Conservation (phyloP, 2,329 filamentous ascomycete genomes). For the Diplodia intermedia region DNA sequence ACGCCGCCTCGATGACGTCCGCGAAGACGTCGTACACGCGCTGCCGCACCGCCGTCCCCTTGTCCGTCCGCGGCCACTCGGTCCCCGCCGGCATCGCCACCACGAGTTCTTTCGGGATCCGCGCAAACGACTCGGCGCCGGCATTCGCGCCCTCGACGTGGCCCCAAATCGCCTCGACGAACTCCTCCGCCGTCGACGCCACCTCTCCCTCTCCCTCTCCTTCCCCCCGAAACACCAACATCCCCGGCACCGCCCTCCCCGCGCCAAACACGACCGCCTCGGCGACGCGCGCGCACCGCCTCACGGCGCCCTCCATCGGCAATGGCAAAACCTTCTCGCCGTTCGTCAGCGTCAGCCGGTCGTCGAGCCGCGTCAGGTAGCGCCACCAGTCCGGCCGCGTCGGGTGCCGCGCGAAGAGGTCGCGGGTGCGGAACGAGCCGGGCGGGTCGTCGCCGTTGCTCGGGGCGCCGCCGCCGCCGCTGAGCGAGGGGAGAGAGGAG, state of each 20-base stretch:
- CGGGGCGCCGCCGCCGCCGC: constrained; percentile 57
- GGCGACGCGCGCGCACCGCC: constrained; percentile 59
- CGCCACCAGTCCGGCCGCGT: constrained; percentile 52
- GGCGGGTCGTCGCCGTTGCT: constrained; percentile 43
- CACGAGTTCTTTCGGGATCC: constrained; percentile 33
- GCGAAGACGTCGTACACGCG: constrained; percentile 59
- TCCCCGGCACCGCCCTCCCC: constrained; percentile 59
- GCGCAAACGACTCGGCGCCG: constrained; percentile 49
- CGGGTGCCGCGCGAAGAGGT: constrained; percentile 55
- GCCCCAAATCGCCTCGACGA: constrained; percentile 59
- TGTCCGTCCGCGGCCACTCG: constrained; percentile 59
- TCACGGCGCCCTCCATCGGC: constrained; percentile 61
- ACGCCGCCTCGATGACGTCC: constrained; percentile 55
- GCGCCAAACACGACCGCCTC: constrained; percentile 66
- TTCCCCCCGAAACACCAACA: constrained; percentile 51
- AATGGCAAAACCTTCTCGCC: constrained; percentile 59
- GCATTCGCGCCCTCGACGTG: constrained; percentile 60
- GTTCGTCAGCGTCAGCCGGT: constrained; percentile 56
- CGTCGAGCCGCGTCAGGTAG: constrained; percentile 56
- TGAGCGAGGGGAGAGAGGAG: constrained; percentile 44
- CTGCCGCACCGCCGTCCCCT: constrained; percentile 63
- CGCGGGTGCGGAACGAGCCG: constrained; percentile 35
- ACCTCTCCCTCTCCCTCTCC: background rate
- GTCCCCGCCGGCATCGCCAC: constrained; percentile 38
- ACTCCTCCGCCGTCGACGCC: constrained; percentile 53